Evolutionary conservation across 1,139 yeast species (phyloP).

Genomic region (Diutina ranongensis): DNA sequence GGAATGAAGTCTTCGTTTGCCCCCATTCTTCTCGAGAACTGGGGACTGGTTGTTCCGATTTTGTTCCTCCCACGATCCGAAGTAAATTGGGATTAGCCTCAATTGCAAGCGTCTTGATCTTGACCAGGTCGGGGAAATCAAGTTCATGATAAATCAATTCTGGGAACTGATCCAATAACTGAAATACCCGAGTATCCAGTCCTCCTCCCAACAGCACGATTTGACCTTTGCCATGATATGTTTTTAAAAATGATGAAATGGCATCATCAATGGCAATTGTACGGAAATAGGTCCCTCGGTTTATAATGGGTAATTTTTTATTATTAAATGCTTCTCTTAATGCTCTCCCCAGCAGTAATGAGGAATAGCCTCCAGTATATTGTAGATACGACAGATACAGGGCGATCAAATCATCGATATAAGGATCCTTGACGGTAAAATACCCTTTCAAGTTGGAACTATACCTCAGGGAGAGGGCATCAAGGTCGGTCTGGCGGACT

Average conservation of each 20-base stretch:
- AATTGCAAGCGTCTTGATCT: conserved; percentile 49
- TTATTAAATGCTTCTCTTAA: conserved; percentile 28
- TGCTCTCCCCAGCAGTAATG: conserved; percentile 22
- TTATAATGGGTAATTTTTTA: conserved; percentile 67
- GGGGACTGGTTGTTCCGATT: neutral
- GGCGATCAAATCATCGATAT: conserved; percentile 29
- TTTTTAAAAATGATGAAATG: conserved; percentile 35
- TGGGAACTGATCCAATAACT: conserved; percentile 21
- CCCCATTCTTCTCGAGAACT: conserved; percentile 16
- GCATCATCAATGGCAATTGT: conserved; percentile 50
- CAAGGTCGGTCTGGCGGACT: conserved; percentile 68
- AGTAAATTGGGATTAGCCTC: conserved; percentile 16
- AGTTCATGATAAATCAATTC: conserved; percentile 51
- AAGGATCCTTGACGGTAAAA: conserved; percentile 37
- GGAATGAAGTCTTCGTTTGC: conserved; percentile 19
- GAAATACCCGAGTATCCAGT: conserved; percentile 75
- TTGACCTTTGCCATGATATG: conserved; percentile 30
- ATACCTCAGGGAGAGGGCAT: conserved; percentile 68
- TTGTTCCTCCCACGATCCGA: conserved; percentile 10
- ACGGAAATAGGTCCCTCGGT: conserved; percentile 72
- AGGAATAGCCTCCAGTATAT: conserved; percentile 28
- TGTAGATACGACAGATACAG: conserved; percentile 28
- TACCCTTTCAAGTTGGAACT: conserved; percentile 48
- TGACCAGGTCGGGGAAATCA: conserved; percentile 58
- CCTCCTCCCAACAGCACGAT: conserved; percentile 90